Evolutionary conservation across 768 basidiomycete genomes (phyloP), one percentile per base, ranked within the genome.

Genomic region (Boletus patriciae): DNA sequence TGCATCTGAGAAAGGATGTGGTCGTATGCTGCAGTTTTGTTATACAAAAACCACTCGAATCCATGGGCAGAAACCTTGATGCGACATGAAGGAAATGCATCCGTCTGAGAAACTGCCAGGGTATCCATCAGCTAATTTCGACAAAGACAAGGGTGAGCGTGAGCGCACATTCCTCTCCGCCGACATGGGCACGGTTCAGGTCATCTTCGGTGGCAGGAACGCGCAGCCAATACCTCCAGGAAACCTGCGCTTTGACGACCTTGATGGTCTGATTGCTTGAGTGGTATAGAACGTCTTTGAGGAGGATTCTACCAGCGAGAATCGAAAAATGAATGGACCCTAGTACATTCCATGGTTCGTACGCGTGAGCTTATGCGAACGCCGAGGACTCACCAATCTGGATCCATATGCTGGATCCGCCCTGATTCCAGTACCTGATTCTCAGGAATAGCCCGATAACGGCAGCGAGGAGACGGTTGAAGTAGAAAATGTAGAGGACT

Each of bases 161-260:
- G 13, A 16, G 67, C 84, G 54, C 67, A 88, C 87, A 64, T 50
- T 82, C 81, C 59, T 85, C 85, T 50, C 76, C 78, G 16, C 77
- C 80, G 27, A 76, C 76, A 25, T 72, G 64, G 58, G 73, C 65
- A 63, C 73, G 73, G 55, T 76, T 76, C 25, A 90, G 73, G 62
- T 91, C 89, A 46, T 87, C 83, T 61, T 87, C 88, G n/a, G 83
- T 80, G 10, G 88, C 83, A 3, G 94, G 88, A 40, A 80, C 76
- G 54, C 93, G 85, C 46, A 92, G 80, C 96, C 96, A 98, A 70
- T 96, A 98, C 60, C 92, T 81, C 94, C 95, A 98, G 62, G 88
- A 88, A 46, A 98, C 71, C 66, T 92, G 85, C 2, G 87, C 90
- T 72, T 92, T 91, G 46, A 92, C 83, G 49, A 94, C 80, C 59